A percentile compares a stretch with the other conserved stretches of the same genome.
These are phyloP conservation scores for Leucosporidium scottii DNA, from an alignment of 768 basidiomycete genomes.

Conservation along the genomic window DNA sequence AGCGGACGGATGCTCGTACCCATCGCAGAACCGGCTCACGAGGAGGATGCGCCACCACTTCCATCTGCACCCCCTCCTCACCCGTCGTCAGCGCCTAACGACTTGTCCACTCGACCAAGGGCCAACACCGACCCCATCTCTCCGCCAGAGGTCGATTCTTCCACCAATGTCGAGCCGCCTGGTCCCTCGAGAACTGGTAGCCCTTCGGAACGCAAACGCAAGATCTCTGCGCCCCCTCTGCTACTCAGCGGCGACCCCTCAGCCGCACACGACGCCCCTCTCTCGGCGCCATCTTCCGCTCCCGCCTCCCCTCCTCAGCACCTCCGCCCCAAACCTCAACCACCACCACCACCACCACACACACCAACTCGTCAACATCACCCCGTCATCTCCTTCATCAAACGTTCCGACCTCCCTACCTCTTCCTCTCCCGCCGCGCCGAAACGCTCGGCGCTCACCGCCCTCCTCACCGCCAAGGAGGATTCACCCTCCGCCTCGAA, in stretches of 20 bases:
- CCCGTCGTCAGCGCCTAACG: neutral
- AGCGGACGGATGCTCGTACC: neutral
- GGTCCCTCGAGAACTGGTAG: too few relatives aligned
- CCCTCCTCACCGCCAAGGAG: slow-evolving; percentile 19
- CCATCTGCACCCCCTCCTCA: neutral
- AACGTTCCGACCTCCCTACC: neutral
- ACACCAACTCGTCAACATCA: neutral
- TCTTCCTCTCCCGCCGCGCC: neutral
- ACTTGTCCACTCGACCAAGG: neutral
- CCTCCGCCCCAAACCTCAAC: neutral
- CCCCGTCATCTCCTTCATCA: too few relatives aligned
- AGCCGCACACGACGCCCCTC: neutral
- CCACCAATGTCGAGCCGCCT: too few relatives aligned
- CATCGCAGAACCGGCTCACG: neutral
- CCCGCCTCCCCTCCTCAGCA: neutral
- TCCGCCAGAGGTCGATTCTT: too few relatives aligned
- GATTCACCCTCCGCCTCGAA: slow-evolving; percentile 49
- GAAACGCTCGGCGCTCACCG: slow-evolving; percentile 17
- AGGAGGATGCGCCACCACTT: neutral
- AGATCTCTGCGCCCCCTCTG: neutral
- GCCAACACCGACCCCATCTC: slow-evolving; percentile 2
- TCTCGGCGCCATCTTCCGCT: neutral
- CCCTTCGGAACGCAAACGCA: neutral
- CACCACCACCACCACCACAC: neutral
- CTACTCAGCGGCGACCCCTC: neutral